Conservation (phyloP, 2,329 filamentous ascomycete genomes). For the Alternaria conjuncta region DNA sequence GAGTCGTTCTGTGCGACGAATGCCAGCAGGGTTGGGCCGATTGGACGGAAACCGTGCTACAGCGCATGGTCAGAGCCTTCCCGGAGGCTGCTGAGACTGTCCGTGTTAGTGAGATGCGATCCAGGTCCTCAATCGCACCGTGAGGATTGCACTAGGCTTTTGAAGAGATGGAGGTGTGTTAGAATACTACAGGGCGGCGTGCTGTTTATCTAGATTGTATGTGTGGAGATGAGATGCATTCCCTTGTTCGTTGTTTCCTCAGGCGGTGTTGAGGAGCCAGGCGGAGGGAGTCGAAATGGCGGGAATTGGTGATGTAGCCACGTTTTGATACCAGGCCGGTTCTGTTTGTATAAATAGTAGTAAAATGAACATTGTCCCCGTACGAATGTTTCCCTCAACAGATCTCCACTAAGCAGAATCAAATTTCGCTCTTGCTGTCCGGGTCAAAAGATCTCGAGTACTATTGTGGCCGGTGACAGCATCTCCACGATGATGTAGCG, state of each 20-base stretch:
- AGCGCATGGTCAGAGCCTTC: conserved; percentile 4
- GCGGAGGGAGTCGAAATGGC: background rate
- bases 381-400: too few species aligned
- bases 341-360: background rate
- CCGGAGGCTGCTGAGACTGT: background rate
- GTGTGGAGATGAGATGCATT: too few species aligned
- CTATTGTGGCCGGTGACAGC: too few species aligned
- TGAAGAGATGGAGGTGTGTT: background rate
- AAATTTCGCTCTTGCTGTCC: too few species aligned
- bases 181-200: too few species aligned
- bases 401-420: too few species aligned
- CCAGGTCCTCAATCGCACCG: background rate
- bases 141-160: background rate
- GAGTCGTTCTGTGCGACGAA: background rate
- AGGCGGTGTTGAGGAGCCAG: too few species aligned
- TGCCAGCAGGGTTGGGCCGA: background rate
- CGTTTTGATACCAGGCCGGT: background rate
- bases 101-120: background rate
- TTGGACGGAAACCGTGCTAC: background rate
- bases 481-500: too few species aligned
- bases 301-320: background rate
- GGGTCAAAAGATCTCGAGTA: too few species aligned
- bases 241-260: too few species aligned
- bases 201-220: too few species aligned
- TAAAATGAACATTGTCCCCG: too few species aligned